Percentiles rank a stretch among this genome's conserved stretches.
These are phyloP conservation scores for Zygosaccharomyces kombuchaensis DNA, from an alignment of 805 yeast genomes.

Conservation along the genomic window DNA sequence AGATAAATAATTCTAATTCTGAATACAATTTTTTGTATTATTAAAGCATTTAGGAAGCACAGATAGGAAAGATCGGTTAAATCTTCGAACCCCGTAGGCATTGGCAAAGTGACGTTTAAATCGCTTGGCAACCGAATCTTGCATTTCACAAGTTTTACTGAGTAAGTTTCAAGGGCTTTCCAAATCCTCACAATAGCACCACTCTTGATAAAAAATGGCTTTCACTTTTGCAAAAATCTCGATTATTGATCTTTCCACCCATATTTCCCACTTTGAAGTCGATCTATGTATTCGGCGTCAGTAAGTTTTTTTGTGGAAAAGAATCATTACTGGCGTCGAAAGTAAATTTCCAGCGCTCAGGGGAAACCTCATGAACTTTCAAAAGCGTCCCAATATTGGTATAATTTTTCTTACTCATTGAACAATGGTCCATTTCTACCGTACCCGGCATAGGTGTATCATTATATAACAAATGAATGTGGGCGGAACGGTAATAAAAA, in stretches of 20 bases:
- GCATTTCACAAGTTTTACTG: neutral
- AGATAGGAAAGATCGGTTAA: too few relatives aligned
- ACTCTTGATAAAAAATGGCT: neutral
- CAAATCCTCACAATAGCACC: constrained; percentile 1
- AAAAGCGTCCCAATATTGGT: too few relatives aligned
- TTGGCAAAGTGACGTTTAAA: constrained; percentile 1
- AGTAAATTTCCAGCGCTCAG: neutral
- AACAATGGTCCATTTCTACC: neutral
- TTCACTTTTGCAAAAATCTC: neutral
- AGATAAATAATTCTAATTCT: too few relatives aligned
- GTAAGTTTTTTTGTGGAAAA: neutral
- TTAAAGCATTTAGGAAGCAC: too few relatives aligned
- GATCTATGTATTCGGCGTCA: neutral
- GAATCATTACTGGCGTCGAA: too few relatives aligned
- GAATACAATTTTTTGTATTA: too few relatives aligned
- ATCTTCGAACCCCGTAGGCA: too few relatives aligned
- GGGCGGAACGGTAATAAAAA: constrained; percentile 1
- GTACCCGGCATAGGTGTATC: too few relatives aligned
- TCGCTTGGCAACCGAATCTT: neutral
- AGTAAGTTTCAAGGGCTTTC: neutral
- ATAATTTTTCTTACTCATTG: neutral
- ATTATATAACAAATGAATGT: constrained; percentile 4
- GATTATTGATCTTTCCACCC: too few relatives aligned
- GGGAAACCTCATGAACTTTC: too few relatives aligned
- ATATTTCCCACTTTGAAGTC: neutral